Evolutionary conservation across 257 asterid species (phyloP), one percentile per base, ranked within the genome.

Genomic region (Leonotis leonurus): DNA sequence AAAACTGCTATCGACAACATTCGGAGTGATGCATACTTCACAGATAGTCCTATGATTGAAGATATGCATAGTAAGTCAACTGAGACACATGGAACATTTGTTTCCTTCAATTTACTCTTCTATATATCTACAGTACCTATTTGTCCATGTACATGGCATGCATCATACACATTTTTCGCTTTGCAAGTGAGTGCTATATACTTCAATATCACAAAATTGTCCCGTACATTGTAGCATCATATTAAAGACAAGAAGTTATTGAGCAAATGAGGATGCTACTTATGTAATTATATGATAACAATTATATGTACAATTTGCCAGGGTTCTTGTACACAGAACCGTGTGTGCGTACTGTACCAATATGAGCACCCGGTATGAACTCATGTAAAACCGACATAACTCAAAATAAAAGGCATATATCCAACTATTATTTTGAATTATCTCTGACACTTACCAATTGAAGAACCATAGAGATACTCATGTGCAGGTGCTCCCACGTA

Each of bases 401-500:
- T n/a, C n/a, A n/a, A n/a, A n/a, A n/a, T n/a, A n/a, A n/a, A n/a
- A n/a, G n/a, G n/a, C n/a, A n/a, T n/a, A n/a, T n/a, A n/a, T n/a
- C n/a, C n/a, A n/a, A n/a, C n/a, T n/a, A n/a, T 44, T 17, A 11
- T 40, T 67, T 52, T 6, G 3, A 5, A 24, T 21, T 66, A 61
- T 48, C 32, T n/a, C 52, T 60, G 20, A 68, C 77, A 56, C 79
- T 80, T 78, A 92, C 97, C 83, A 92, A 77, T 72, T 92, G 96
- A 74, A 89, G 79, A 70, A 89, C 88, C 99, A 89, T 92, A 64
- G 97, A 80, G 71, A 92, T 78, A 68, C 99, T 92, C 99, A 92
- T 89, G 51, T 92, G 97, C 43, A 89, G 81, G 76, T 89, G 99
- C 83, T 85, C 97, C 99, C 99, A 92, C 12, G 95, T 89, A 37